Percentiles rank a stretch among this genome's conserved stretches.
phyloP scores from a whole-genome alignment of 2,329 filamentous ascomycete genomes.

The Chalaropsis ovoidea region DNA sequence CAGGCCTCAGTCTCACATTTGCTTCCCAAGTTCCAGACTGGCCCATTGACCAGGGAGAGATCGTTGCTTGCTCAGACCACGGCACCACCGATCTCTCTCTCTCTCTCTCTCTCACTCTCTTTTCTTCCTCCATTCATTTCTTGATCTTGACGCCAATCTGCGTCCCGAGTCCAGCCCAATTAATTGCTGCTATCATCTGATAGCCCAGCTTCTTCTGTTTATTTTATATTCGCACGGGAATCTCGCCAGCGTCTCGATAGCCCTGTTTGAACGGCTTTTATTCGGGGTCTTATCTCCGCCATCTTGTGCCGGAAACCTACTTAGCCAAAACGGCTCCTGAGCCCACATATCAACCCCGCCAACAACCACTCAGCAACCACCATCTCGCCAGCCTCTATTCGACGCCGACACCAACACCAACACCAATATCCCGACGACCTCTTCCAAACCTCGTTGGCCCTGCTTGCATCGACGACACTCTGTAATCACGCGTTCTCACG shows the following conservation, averaged over 20 bases:
- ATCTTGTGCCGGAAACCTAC: neutral
- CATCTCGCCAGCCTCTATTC: neutral
- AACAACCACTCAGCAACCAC: neutral
- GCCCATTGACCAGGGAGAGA: slow-evolving; percentile 20
- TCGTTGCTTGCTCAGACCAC: slow-evolving; percentile 18
- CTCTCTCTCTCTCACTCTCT: neutral
- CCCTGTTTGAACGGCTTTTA: neutral
- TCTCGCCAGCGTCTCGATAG: no score
- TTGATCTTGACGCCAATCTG: neutral
- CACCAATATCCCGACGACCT: neutral
- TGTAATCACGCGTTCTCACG: neutral
- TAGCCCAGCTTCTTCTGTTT: no score
- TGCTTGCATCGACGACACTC: neutral
- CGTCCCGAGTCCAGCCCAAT: no score
- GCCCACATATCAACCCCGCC: neutral
- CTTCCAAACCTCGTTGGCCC: neutral
- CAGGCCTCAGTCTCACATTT: neutral
- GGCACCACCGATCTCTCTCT: slow-evolving; percentile 21
- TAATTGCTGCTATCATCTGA: no score
- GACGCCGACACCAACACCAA: neutral
- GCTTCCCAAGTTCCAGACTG: slow-evolving; percentile 12
- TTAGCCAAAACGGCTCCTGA: neutral
- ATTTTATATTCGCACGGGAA: no score
- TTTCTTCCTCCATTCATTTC: neutral
- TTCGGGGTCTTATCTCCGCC: neutral